These are phyloP conservation scores for Camellia lanceoleosa DNA, from an alignment of 148 eudicot genomes.

Conservation along the genomic window DNA sequence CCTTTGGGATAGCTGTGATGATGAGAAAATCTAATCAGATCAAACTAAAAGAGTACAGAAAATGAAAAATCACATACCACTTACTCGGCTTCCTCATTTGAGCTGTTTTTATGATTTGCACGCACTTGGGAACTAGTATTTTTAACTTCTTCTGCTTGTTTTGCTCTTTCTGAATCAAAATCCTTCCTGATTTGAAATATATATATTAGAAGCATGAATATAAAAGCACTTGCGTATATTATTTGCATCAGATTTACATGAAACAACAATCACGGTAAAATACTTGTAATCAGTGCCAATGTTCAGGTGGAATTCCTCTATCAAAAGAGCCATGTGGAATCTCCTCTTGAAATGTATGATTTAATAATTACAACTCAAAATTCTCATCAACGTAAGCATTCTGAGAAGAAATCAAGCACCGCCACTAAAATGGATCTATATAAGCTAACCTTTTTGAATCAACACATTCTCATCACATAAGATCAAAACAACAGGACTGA, in stretches of 20 bases:
- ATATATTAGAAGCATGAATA: neutral
- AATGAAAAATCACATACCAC: constrained; percentile 13
- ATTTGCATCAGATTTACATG: neutral
- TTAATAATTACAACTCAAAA: neutral
- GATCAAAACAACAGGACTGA: neutral
- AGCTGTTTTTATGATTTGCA: constrained; percentile 34
- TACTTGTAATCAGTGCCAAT: neutral
- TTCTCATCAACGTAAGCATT: too few relatives aligned
- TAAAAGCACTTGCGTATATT: neutral
- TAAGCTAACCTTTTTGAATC: neutral
- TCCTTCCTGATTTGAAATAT: constrained; percentile 63
- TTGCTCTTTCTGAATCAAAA: constrained; percentile 72
- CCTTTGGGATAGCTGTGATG: constrained; percentile 75
- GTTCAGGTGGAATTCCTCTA: neutral
- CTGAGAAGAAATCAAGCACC: neutral
- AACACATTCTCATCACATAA: neutral
- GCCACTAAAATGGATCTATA: neutral
- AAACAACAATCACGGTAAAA: neutral
- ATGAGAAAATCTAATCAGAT: constrained; percentile 4
- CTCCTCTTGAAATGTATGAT: constrained; percentile 7
- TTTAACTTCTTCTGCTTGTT: constrained; percentile 50
- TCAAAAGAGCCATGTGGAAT: neutral
- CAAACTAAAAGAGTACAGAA: neutral
- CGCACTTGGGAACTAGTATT: constrained; percentile 27
- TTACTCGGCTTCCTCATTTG: constrained; percentile 47